These are phyloP conservation scores for Neoascochyta sp. DNA, from an alignment of 2,329 filamentous ascomycete species.

Conservation along the genomic window DNA sequence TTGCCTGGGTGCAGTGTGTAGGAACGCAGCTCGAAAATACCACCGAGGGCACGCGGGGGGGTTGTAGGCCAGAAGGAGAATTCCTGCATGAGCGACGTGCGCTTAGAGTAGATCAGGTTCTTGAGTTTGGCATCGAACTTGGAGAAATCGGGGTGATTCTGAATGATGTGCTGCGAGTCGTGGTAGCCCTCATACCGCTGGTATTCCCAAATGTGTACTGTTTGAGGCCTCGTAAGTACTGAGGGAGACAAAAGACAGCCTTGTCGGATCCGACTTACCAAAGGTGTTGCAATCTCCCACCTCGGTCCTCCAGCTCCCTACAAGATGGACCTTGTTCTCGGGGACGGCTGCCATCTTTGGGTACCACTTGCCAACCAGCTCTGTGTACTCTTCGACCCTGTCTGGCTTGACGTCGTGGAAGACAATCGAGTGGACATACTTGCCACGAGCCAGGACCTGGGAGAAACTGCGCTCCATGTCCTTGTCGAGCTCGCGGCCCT, in stretches of 20 bases:
- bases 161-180: constrained; percentile 80
- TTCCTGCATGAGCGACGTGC: constrained; percentile 94
- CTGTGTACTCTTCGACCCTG: constrained; percentile 89
- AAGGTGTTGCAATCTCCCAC: constrained; percentile 97
- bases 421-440: constrained; percentile 97
- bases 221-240: constrained; percentile 10
- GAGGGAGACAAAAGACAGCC: no score
- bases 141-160: constrained; percentile 75
- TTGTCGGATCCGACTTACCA: constrained; percentile 66
- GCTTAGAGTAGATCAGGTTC: constrained; percentile 77
- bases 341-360: constrained; percentile 78
- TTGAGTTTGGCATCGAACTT: constrained; percentile 83
- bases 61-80: constrained; percentile 99
- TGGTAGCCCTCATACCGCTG: constrained; percentile 96
- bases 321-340: constrained; percentile 91
- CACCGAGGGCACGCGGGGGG: constrained; percentile 81
- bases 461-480: constrained; percentile 96
- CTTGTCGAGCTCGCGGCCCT: constrained; percentile 87
- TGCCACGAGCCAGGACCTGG: constrained; percentile 88
- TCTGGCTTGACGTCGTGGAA: constrained; percentile 95
- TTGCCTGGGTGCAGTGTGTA: constrained; percentile 96
- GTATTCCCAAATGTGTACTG: constrained; percentile 99
- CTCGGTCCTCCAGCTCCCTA: constrained; percentile 97
- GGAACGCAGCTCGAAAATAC: constrained; percentile 91
- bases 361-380: constrained; percentile 88